phyloP scores from a whole-genome alignment of 2,329 filamentous ascomycete genomes.

The Fusarium denticulatum region DNA sequence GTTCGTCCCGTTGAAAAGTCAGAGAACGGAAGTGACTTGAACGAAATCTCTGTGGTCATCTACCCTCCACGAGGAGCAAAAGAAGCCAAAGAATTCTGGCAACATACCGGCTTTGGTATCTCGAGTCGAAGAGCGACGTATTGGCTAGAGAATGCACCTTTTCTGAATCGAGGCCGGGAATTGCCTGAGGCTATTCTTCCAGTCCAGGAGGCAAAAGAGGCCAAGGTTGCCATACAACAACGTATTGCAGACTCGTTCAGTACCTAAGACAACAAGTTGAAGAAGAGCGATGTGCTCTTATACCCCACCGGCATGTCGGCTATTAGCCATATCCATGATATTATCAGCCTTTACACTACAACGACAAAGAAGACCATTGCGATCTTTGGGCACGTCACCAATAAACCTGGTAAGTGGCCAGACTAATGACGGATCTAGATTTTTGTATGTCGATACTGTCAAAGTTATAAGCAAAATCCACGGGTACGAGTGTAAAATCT shows the following conservation, averaged over 20 bases:
- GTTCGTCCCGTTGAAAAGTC: neutral
- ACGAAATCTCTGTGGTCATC: slow-evolving; percentile 27
- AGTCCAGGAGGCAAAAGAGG: slow-evolving; percentile 5
- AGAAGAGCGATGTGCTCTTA: slow-evolving; percentile 56
- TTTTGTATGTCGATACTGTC: slow-evolving; percentile 46
- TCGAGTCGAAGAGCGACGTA: slow-evolving; percentile 42
- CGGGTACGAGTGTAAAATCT: slow-evolving; percentile 52
- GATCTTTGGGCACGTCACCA: slow-evolving; percentile 41
- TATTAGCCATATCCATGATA: slow-evolving; percentile 47
- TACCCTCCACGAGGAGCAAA: slow-evolving; percentile 20
- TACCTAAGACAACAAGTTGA: slow-evolving; percentile 12
- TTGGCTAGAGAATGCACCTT: slow-evolving; percentile 40
- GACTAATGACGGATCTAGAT: slow-evolving; percentile 24
- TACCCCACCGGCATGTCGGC: slow-evolving; percentile 63
- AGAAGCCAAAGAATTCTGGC: slow-evolving; percentile 45
- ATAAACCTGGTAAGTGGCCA: neutral
- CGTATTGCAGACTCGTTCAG: slow-evolving; percentile 36
- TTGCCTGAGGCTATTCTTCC: neutral
- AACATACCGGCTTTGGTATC: slow-evolving; percentile 44
- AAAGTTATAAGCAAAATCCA: slow-evolving; percentile 44
- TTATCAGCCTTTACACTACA: slow-evolving; percentile 3
- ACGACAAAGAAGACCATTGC: slow-evolving; percentile 19
- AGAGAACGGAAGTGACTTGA: neutral
- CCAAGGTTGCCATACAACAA: slow-evolving; percentile 17
- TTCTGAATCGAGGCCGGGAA: slow-evolving; percentile 7